A percentile compares a stretch with the other conserved stretches of the same genome.
Conservation (phyloP, 2,329 filamentous ascomycete species). For the Ophiostoma angusticollis region DNA sequence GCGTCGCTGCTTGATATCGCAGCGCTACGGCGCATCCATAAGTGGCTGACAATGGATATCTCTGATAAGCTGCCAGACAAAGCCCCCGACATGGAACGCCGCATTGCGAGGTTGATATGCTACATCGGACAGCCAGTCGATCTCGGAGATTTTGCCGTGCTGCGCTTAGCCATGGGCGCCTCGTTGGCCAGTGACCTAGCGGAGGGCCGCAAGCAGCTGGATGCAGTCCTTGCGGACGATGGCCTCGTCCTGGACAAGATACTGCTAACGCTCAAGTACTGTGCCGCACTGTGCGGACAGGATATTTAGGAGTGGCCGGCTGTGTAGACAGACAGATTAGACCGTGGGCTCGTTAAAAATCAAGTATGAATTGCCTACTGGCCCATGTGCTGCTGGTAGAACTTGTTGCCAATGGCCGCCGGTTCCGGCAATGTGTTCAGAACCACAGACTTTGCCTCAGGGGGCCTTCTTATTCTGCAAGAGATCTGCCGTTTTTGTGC, state of each 20-base stretch:
- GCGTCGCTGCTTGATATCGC: neutral
- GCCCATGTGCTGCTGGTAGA: no score
- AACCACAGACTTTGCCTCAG: no score
- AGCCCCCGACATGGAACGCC: slow-evolving; percentile 3
- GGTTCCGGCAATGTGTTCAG: no score
- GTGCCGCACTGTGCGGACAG: neutral
- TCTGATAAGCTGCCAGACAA: neutral
- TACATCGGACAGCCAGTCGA: slow-evolving; percentile 7
- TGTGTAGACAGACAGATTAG: no score
- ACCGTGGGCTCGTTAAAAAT: no score
- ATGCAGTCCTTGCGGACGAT: slow-evolving; percentile 5
- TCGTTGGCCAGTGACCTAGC: slow-evolving; percentile 8
- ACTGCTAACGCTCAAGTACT: slow-evolving; percentile 1
- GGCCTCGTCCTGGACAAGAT: slow-evolving; percentile 4
- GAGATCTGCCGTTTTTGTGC: no score
- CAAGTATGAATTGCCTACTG: no score
- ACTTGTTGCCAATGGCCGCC: no score
- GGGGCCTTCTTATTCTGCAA: no score
- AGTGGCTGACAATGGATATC: slow-evolving; percentile 5
- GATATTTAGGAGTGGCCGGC: neutral
- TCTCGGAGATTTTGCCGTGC: slow-evolving; percentile 4
- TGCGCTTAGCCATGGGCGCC: slow-evolving; percentile 6
- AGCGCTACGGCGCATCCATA: slow-evolving; percentile 1
- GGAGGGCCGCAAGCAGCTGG: neutral
- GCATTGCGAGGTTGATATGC: neutral